Conservation (phyloP, 2,329 filamentous ascomycete genomes). For the Fonsecaea nubica region DNA sequence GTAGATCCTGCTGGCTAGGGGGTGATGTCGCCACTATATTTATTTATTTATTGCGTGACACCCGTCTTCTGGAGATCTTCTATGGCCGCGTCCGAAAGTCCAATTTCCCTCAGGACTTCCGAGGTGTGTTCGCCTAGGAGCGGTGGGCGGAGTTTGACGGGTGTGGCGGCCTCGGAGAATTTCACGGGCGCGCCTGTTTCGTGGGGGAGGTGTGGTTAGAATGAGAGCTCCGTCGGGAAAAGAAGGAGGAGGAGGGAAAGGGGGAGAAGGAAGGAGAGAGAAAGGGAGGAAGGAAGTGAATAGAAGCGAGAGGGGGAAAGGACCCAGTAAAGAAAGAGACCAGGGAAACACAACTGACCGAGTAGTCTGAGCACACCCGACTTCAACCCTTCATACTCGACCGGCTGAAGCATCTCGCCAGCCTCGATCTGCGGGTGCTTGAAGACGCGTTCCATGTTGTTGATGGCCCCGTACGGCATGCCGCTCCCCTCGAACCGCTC, state of each 20-base stretch:
- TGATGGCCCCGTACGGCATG: constrained; percentile 57
- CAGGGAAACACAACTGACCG: no score
- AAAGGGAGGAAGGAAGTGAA: no score
- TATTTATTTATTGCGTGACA: background rate
- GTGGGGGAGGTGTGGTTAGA: background rate
- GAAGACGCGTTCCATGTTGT: constrained; percentile 54
- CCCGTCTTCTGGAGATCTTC: background rate
- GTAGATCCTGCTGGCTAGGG: no score
- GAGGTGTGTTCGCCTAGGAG: background rate
- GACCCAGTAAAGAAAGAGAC: no score
- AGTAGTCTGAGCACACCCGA: constrained; percentile 42
- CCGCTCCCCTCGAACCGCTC: constrained; percentile 51
- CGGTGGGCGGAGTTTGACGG: background rate
- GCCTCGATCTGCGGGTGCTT: constrained; percentile 53
- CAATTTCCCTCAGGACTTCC: background rate
- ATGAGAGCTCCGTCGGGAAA: no score
- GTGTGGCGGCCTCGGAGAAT: constrained; percentile 42
- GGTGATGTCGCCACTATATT: no score
- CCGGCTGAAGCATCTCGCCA: constrained; percentile 47
- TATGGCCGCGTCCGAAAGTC: background rate
- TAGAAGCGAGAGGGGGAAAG: no score
- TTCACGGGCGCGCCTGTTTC: constrained; percentile 41
- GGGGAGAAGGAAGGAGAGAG: no score
- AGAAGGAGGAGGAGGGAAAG: no score
- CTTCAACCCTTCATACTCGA: constrained; percentile 38